phyloP scores from a whole-genome alignment of 2,329 filamentous ascomycete genomes.

The Pseudocercospora eumusae region DNA sequence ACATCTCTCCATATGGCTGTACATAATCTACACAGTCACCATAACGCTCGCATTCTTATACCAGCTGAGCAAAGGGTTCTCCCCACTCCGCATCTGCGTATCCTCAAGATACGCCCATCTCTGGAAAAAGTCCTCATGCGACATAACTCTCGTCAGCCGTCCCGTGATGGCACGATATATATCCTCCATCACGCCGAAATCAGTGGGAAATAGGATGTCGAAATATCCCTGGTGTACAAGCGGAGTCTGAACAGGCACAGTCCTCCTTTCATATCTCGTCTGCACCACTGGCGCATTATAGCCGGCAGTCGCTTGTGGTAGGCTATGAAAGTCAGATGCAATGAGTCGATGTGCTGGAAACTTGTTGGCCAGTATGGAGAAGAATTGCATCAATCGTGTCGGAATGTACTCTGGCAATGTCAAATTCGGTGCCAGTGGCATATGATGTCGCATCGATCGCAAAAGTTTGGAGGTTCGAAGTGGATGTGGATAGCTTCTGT shows the following conservation, averaged over 20 bases:
- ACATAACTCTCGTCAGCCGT: slow-evolving; percentile 79
- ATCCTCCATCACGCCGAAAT: slow-evolving; percentile 87
- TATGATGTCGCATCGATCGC: slow-evolving; percentile 61
- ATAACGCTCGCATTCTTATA: slow-evolving; percentile 95
- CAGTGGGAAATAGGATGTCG: slow-evolving; percentile 96
- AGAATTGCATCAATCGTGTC: slow-evolving; percentile 94
- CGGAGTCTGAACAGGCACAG: slow-evolving; percentile 86
- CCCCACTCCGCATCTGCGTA: slow-evolving; percentile 82
- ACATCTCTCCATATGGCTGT: not conserved
- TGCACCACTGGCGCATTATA: slow-evolving; percentile 95
- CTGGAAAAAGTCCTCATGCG: slow-evolving; percentile 87
- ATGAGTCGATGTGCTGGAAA: slow-evolving; percentile 90
- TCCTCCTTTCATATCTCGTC: slow-evolving; percentile 83
- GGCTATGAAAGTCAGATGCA: slow-evolving; percentile 83
- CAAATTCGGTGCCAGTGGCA: slow-evolving; percentile 75
- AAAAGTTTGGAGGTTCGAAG: slow-evolving; percentile 58
- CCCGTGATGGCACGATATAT: slow-evolving; percentile 92
- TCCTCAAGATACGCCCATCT: slow-evolving; percentile 89
- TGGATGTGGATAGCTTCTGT: slow-evolving; percentile 62
- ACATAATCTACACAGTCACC: slow-evolving; percentile 68
- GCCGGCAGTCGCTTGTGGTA: slow-evolving; percentile 80
- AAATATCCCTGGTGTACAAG: slow-evolving; percentile 98
- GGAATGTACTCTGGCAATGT: slow-evolving; percentile 89
- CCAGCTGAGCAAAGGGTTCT: slow-evolving; percentile 89
- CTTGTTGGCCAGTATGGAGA: slow-evolving; percentile 81